Conservation (phyloP, 108 stramenopile species). For the Aurantiochytrium sp. region DNA sequence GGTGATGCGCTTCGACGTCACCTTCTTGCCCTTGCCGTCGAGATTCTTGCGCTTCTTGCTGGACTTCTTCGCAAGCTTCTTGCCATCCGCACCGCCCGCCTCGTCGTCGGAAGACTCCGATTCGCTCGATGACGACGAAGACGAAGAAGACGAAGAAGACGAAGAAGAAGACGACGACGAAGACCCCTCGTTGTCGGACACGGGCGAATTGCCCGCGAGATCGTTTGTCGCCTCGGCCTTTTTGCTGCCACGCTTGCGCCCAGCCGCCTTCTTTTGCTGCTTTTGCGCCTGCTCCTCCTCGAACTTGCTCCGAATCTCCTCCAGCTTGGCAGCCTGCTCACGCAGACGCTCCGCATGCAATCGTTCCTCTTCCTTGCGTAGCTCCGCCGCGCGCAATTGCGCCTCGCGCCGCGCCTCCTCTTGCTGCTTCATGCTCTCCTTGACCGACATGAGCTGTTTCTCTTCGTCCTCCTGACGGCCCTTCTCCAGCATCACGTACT, state of each 20-base stretch:
- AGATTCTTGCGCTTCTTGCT: background rate
- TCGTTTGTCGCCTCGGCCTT: background rate
- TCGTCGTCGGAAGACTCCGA: background rate
- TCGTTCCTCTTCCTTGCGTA: background rate
- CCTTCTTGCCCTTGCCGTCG: background rate
- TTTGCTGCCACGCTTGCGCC: background rate
- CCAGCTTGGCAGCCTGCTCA: background rate
- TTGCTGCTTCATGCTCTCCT: background rate
- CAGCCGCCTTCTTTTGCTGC: background rate
- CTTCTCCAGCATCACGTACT: background rate
- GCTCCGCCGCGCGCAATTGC: background rate
- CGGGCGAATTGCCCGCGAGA: background rate
- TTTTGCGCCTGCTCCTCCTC: background rate
- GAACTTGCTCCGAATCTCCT: background rate
- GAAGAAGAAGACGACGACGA: background rate
- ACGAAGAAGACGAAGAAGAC: background rate
- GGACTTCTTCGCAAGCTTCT: background rate
- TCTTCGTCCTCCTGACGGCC: background rate
- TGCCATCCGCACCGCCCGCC: background rate
- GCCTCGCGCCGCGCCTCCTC: background rate
- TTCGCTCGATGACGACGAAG: background rate
- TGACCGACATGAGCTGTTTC: background rate
- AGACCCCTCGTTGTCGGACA: background rate
- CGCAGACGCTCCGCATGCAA: background rate
- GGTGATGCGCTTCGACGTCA: background rate